These are phyloP conservation scores for Citrullus amarus DNA, from an alignment of 306 rosid genomes.

Conservation along the genomic window DNA sequence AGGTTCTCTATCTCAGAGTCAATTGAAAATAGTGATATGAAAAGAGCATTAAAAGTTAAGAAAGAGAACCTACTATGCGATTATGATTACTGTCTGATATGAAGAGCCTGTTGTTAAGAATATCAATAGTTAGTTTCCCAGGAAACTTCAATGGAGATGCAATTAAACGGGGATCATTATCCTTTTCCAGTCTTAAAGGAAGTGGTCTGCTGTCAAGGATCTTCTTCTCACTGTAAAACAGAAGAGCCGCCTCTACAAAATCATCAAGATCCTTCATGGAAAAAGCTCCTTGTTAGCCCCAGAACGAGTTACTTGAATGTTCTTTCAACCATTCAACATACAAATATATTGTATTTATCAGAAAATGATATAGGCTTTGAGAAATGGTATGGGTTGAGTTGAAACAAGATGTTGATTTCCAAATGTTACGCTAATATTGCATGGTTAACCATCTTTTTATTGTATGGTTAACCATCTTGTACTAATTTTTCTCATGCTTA, in stretches of 20 bases:
- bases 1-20: not conserved
- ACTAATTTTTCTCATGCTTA: not conserved
- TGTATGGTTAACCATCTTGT: not conserved
- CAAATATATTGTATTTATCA: not conserved
- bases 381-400: not conserved
- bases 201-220: slow-evolving; percentile 54
- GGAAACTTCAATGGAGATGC: slow-evolving; percentile 93
- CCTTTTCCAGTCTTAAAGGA: slow-evolving; percentile 65
- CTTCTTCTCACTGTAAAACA: slow-evolving; percentile 62
- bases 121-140: slow-evolving; percentile 84
- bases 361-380: not conserved
- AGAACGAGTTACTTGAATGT: not conserved
- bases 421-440: not conserved
- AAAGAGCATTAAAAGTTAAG: slow-evolving; percentile 5
- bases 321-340: not conserved
- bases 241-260: slow-evolving; percentile 89
- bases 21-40: not conserved
- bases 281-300: not conserved
- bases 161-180: slow-evolving; percentile 73
- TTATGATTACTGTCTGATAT: slow-evolving; percentile 95
- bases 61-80: slow-evolving; percentile 58
- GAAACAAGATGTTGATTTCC: not conserved
- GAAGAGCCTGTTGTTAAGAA: slow-evolving; percentile 82
- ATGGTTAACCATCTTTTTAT: not conserved
- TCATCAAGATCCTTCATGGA: slow-evolving; percentile 73